Conservation (phyloP, 2,329 filamentous ascomycete species). For the Verticillium nubilum region DNA sequence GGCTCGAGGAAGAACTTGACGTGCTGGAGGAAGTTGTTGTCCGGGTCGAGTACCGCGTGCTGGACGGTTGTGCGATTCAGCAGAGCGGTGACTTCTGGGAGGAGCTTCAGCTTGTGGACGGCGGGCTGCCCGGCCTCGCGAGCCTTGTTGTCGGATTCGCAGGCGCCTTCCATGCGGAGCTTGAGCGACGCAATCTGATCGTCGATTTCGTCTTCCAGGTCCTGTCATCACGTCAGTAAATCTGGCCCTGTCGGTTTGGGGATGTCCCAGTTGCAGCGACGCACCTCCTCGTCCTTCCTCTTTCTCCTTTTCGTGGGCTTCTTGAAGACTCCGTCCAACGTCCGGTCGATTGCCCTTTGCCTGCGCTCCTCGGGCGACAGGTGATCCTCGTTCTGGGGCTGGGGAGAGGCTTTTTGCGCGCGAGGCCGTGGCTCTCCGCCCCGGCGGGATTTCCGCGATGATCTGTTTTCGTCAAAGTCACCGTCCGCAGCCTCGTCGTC, state of each 20-base stretch:
- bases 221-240: slow-evolving; percentile 40
- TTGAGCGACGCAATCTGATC: slow-evolving; percentile 85
- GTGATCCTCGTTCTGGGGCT: slow-evolving; percentile 69
- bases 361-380: slow-evolving; percentile 81
- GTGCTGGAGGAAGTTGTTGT: slow-evolving; percentile 90
- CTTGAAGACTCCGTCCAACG: slow-evolving; percentile 85
- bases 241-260: neutral
- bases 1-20: slow-evolving; percentile 98
- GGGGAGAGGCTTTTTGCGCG: slow-evolving; percentile 37
- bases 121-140: slow-evolving; percentile 77
- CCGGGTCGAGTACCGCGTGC: slow-evolving; percentile 81
- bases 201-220: slow-evolving; percentile 85
- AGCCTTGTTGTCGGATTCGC: slow-evolving; percentile 77
- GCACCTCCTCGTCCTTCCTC: slow-evolving; percentile 85
- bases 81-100: slow-evolving; percentile 82
- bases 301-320: slow-evolving; percentile 66
- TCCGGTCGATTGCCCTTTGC: slow-evolving; percentile 75
- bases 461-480: slow-evolving; percentile 22
- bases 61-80: slow-evolving; percentile 86
- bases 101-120: slow-evolving; percentile 86
- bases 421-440: slow-evolving; percentile 42
- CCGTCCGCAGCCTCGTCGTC: slow-evolving; percentile 39
- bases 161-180: slow-evolving; percentile 84
- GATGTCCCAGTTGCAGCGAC: slow-evolving; percentile 22
- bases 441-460: slow-evolving; percentile 40